Percentiles rank a stretch among this genome's conserved stretches.
These are phyloP conservation scores for Cokeromyces recurvatus DNA, from an alignment of 371 early-diverging fungal species.

Conservation along the genomic window DNA sequence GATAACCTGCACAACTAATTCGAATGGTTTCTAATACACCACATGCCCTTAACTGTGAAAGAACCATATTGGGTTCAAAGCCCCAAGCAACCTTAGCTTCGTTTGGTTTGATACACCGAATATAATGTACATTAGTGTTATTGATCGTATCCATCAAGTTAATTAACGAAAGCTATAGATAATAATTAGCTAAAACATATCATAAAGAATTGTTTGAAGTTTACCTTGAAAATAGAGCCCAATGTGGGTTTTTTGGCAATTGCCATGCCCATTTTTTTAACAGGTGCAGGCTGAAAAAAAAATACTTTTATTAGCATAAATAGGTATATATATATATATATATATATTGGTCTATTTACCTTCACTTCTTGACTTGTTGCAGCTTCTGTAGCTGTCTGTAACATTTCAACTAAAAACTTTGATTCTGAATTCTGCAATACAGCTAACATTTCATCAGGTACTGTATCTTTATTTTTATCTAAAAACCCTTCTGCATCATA, in stretches of 20 bases:
- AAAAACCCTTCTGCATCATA: constrained; percentile 94
- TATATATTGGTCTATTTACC: no score
- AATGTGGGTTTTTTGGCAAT: constrained; percentile 75
- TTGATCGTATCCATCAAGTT: constrained; percentile 93
- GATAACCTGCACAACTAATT: constrained; percentile 98
- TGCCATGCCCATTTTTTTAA: background rate
- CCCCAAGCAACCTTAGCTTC: constrained; percentile 83
- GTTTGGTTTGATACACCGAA: constrained; percentile 98
- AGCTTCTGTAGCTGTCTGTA: constrained; percentile 5
- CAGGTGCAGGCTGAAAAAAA: background rate
- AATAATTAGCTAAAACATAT: background rate
- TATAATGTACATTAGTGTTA: constrained; percentile 92
- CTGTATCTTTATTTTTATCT: constrained; percentile 98
- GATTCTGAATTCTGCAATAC: constrained; percentile 65
- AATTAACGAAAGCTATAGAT: constrained; percentile 78
- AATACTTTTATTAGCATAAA: no score
- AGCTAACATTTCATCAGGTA: constrained; percentile 85
- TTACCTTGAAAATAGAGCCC: constrained; percentile 87
- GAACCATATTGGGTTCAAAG: constrained; percentile 92
- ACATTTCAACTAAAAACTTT: constrained; percentile 53
- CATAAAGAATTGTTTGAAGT: constrained; percentile 9
- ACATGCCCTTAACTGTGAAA: constrained; percentile 96
- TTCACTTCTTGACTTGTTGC: constrained; percentile 1
- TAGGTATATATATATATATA: no score
- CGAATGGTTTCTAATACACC: constrained; percentile 99